Conservation (phyloP, 805 yeast species). For the Candida hispaniensis region DNA sequence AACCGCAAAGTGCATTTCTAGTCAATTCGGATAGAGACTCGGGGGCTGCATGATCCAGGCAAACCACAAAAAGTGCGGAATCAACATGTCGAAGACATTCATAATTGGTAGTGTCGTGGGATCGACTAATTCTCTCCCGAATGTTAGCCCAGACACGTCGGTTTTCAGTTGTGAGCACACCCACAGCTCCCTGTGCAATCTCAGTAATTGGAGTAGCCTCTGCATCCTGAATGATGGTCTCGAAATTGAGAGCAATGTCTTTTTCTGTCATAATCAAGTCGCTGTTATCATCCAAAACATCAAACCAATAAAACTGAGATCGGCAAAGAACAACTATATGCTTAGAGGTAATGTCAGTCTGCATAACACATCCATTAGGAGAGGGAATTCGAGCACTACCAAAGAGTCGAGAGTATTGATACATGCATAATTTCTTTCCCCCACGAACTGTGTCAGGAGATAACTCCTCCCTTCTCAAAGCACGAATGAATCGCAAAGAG, state of each 20-base stretch:
- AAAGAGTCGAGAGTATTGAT: slow-evolving; percentile 76
- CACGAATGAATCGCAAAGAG: slow-evolving; percentile 67
- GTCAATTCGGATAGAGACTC: slow-evolving; percentile 49
- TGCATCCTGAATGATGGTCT: slow-evolving; percentile 69
- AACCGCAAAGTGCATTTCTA: slow-evolving; percentile 81
- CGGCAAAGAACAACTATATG: slow-evolving; percentile 75
- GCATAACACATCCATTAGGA: slow-evolving; percentile 71
- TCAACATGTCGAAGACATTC: slow-evolving; percentile 70
- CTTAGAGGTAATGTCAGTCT: slow-evolving; percentile 60
- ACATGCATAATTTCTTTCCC: slow-evolving; percentile 70
- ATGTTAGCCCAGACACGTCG: slow-evolving; percentile 78
- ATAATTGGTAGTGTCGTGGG: slow-evolving; percentile 39
- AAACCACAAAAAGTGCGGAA: slow-evolving; percentile 69
- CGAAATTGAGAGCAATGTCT: slow-evolving; percentile 64
- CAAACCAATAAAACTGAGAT: slow-evolving; percentile 92
- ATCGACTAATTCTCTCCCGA: slow-evolving; percentile 38
- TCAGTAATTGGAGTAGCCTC: slow-evolving; percentile 40
- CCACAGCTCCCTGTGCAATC: slow-evolving; percentile 68
- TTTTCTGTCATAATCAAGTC: slow-evolving; percentile 63
- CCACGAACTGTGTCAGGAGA: slow-evolving; percentile 58
- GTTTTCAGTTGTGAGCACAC: slow-evolving; percentile 83
- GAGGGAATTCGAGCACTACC: slow-evolving; percentile 86
- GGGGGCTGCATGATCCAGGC: slow-evolving; percentile 68
- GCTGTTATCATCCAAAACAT: slow-evolving; percentile 65
- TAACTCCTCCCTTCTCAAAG: slow-evolving; percentile 62